phyloP scores from a whole-genome alignment of 495 filamentous ascomycete genomes.

The Penicillium egyptiacum region DNA sequence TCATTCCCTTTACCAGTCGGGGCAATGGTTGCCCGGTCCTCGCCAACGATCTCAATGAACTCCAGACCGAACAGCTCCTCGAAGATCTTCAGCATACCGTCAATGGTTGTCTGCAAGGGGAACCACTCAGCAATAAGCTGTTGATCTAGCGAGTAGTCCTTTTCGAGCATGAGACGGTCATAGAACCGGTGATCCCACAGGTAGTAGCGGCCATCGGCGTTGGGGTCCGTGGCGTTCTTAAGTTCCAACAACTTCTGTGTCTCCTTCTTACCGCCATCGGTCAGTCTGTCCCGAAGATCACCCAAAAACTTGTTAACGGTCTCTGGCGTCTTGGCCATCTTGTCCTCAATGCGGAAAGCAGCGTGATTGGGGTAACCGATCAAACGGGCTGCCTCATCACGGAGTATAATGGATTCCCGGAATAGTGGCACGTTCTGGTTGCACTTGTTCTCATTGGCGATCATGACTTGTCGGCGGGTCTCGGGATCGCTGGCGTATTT shows the following conservation, averaged over 20 bases:
- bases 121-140: constrained; percentile 92
- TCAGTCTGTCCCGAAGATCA: constrained; percentile 72
- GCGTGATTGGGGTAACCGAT: constrained; percentile 93
- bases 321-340: constrained; percentile 94
- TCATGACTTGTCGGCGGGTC: constrained; percentile 56
- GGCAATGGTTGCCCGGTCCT: constrained; percentile 56
- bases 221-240: constrained; percentile 72
- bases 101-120: constrained; percentile 78
- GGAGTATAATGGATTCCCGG: constrained; percentile 79
- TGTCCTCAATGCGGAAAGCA: constrained; percentile 86
- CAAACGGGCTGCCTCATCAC: constrained; percentile 89
- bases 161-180: constrained; percentile 87
- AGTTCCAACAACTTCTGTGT: constrained; percentile 67
- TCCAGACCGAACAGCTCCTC: constrained; percentile 89
- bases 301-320: constrained; percentile 82
- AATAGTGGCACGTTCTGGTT: constrained; percentile 86
- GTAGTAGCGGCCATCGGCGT: constrained; percentile 74
- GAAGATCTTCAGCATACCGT: constrained; percentile 92
- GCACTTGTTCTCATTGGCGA: constrained; percentile 75
- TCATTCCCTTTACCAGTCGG: constrained; percentile 60
- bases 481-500: constrained; percentile 62
- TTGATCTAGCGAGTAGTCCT: constrained; percentile 85
- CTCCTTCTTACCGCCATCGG: constrained; percentile 76
- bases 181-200: constrained; percentile 91
- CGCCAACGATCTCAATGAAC: constrained; percentile 76